These are phyloP conservation scores for Sarcomyxa edulis DNA, from an alignment of 768 basidiomycete species.

Conservation along the genomic window DNA sequence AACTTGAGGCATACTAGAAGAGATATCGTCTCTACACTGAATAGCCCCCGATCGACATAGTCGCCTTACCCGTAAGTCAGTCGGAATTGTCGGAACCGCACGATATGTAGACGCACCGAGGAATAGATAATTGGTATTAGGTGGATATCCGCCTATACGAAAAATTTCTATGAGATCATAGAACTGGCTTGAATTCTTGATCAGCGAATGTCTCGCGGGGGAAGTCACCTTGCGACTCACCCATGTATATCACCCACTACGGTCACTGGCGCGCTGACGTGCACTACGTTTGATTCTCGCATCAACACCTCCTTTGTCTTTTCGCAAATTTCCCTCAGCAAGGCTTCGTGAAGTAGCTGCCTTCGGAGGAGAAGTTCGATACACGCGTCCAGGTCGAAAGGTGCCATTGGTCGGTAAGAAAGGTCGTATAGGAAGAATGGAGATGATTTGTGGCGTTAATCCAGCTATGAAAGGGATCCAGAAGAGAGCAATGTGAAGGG, in stretches of 20 bases:
- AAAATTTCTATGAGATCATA: constrained; percentile 99
- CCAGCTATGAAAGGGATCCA: too few species aligned
- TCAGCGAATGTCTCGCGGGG: constrained; percentile 20
- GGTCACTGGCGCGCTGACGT: constrained; percentile 93
- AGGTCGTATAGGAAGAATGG: too few species aligned
- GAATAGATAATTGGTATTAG: constrained; percentile 97
- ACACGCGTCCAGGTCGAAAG: constrained; percentile 96
- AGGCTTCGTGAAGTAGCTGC: constrained; percentile 90
- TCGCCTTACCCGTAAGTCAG: constrained; percentile 56
- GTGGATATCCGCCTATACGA: constrained; percentile 95
- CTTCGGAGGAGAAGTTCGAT: constrained; percentile 87
- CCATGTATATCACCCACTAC: constrained; percentile 99
- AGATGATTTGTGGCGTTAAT: too few species aligned
- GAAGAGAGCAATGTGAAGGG: too few species aligned
- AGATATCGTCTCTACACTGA: constrained; percentile 98
- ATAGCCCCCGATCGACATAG: constrained; percentile 96
- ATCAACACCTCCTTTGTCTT: constrained; percentile 99
- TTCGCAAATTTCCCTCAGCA: constrained; percentile 97
- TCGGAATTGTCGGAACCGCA: not conserved
- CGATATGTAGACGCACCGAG: constrained; percentile 57
- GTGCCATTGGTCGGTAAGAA: too few species aligned
- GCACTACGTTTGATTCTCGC: constrained; percentile 98
- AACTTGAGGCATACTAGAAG: constrained; percentile 95
- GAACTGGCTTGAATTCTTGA: constrained; percentile 76
- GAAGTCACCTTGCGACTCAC: constrained; percentile 44